A percentile compares a stretch with the other conserved stretches of the same genome.
Evolutionary conservation across 345 rosid species (phyloP).

Genomic region (Gossypium mustelinum): DNA sequence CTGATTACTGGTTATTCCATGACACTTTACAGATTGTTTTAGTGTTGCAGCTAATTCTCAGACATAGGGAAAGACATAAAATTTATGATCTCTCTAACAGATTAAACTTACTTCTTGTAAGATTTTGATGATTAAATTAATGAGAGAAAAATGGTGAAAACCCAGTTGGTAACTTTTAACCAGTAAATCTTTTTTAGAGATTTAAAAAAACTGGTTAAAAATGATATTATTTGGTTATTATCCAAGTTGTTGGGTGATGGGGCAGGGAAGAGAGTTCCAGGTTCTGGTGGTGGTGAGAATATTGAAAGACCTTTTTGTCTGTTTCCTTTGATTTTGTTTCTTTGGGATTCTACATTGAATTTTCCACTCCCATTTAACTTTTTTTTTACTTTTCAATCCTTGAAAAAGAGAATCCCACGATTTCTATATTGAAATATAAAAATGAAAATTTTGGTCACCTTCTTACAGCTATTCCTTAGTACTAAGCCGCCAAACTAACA

Average conservation of each 20-base stretch:
- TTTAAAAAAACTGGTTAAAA: no score
- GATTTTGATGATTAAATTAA: not conserved
- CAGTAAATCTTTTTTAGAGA: not conserved
- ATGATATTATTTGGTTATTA: no score
- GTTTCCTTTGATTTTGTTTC: not conserved
- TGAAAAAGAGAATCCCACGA: not conserved
- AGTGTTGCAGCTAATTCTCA: not conserved
- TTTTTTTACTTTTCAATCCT: not conserved
- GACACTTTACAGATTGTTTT: no score
- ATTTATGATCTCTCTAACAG: not conserved
- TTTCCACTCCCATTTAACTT: not conserved
- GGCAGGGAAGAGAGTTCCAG: not conserved
- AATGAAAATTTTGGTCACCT: no score
- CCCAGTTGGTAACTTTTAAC: not conserved
- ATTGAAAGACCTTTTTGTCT: slow-evolving; percentile 8
- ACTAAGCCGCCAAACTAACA: not conserved
- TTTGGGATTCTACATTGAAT: not conserved
- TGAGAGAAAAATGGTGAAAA: not conserved
- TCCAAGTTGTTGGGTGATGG: not conserved
- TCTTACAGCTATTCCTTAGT: not conserved
- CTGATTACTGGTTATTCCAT: no score
- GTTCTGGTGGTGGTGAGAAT: slow-evolving; percentile 1
- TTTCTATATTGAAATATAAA: not conserved
- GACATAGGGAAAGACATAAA: not conserved
- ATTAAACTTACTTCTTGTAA: not conserved